Base-by-base conservation (phyloP, 1,284 basidiomycete species). In the Sporisorium exsertum region DNA sequence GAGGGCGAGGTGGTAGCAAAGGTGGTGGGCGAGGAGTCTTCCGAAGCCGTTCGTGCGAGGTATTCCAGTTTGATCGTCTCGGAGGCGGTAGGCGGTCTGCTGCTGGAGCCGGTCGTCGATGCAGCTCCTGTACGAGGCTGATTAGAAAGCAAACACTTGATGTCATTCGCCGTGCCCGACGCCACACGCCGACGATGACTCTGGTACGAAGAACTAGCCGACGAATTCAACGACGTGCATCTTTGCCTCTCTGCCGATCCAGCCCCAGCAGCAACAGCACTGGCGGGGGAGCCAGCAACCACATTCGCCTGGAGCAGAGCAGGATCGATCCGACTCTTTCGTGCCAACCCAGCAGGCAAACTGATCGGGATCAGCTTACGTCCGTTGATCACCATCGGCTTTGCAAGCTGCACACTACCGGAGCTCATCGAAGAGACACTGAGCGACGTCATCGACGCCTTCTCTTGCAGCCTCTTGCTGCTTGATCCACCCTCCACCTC, bases 31-130 rank as follows among this genome's bases (percentile, higher is more conserved):
- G 32, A 22, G 15, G 29, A 20, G 3, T 54, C 9, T 22, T 60
- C 62, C 20, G 40, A 37, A 15, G 62, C 56, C 10, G 50, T 49
- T 16, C 67, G 63, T 13, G 65, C 61, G 6, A 73, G 75, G 15
- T 77, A 77, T 20, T 74, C 75, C 20, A 64, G 51, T 37, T 77
- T 77, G 71, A 77, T 77, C 18, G 58, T 61, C 33, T 77, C 75
- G 0, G 71, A 70, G 0, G 75, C 71, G 4, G 75, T 77, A 2
- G 75, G 75, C 26, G 71, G 71, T 15, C 74, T 29, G 29, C 63
- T 73, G 47, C 58, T 61, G 40, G 40, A 40, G 15, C 37, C 37
- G 37, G 15, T 5, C 37, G 15, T 5, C 37, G 37, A 18, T n/a
- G 37, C 37, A 2, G 56, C 46, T 12, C 50, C 57, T 1, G 55